Conservation (phyloP, 805 yeast species). For the Groenewaldozyma salmanticensis region DNA sequence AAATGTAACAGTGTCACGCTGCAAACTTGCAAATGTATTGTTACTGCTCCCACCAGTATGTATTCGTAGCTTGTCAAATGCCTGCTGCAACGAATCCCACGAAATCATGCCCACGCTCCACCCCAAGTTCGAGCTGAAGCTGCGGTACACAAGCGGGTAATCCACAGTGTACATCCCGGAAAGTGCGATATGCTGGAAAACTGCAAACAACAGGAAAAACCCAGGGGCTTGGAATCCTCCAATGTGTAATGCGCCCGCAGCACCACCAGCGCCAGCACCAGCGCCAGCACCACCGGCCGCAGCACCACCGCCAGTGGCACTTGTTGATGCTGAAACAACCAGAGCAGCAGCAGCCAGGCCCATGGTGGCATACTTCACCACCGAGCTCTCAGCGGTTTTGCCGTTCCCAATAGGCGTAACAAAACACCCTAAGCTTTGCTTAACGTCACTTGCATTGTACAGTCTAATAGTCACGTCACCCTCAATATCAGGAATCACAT, state of each 20-base stretch:
- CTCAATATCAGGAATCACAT: conserved; percentile 27
- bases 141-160: conserved; percentile 25
- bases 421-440: conserved; percentile 20
- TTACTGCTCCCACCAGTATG: conserved; percentile 25
- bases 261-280: conserved; percentile 9
- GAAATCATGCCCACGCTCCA: conserved; percentile 26
- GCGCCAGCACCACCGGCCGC: conserved; percentile 5
- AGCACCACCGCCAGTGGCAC: conserved; percentile 8
- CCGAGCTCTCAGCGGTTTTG: conserved; percentile 19
- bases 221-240: conserved; percentile 20
- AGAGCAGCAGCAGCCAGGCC: conserved; percentile 24
- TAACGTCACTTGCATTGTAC: conserved; percentile 13
- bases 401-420: conserved; percentile 24
- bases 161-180: conserved; percentile 25
- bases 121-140: conserved; percentile 25
- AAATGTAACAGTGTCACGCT: conserved; percentile 12
- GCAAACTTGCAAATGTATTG: conserved; percentile 6
- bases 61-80: conserved; percentile 23
- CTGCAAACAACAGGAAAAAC: conserved; percentile 20
- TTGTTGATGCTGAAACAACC: conserved; percentile 10
- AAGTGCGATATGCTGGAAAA: conserved; percentile 25
- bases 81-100: conserved; percentile 22
- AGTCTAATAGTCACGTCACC: conserved; percentile 20
- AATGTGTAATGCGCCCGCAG: conserved; percentile 5
- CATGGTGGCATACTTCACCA: conserved; percentile 23